Conservation (phyloP, 2,329 filamentous ascomycete species). For the Ceratocystis papillata region DNA sequence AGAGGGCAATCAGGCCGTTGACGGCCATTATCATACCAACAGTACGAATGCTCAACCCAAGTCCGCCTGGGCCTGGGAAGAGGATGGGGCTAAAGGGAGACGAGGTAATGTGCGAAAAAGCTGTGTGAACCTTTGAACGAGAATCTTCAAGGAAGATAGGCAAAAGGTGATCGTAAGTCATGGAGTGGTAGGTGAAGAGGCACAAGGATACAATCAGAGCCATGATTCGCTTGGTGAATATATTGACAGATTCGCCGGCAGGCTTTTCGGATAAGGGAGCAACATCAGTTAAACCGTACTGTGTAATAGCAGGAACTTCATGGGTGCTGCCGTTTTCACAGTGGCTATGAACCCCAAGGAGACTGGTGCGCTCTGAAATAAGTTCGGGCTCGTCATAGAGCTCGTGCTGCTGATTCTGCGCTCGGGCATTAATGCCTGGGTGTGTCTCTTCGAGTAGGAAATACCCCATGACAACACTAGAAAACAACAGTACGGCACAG, state of each 20-base stretch:
- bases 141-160: constrained; percentile 88
- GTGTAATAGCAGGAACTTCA: not conserved
- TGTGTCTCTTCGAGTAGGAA: constrained; percentile 80
- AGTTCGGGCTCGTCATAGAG: constrained; percentile 31
- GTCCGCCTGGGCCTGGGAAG: constrained; percentile 43
- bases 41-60: constrained; percentile 51
- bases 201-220: constrained; percentile 64
- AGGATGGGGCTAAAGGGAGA: constrained; percentile 23
- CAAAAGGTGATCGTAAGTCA: constrained; percentile 86
- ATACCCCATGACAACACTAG: constrained; percentile 72
- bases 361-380: constrained; percentile 56
- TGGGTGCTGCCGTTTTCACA: constrained; percentile 37
- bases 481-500: constrained; percentile 62
- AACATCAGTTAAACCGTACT: not conserved
- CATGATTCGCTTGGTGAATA: constrained; percentile 24
- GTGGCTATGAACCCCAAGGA: constrained; percentile 47
- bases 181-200: constrained; percentile 89
- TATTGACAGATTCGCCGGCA: constrained; percentile 16
- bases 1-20: constrained; percentile 48
- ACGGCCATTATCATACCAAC: constrained; percentile 53
- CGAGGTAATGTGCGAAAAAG: constrained; percentile 28
- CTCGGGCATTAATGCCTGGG: constrained; percentile 59
- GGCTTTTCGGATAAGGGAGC: constrained; percentile 28
- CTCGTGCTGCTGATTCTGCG: constrained; percentile 30
- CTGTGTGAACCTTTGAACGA: constrained; percentile 36